Base-by-base conservation (phyloP, 306 rosid genomes). In the Parietaria judaica region DNA sequence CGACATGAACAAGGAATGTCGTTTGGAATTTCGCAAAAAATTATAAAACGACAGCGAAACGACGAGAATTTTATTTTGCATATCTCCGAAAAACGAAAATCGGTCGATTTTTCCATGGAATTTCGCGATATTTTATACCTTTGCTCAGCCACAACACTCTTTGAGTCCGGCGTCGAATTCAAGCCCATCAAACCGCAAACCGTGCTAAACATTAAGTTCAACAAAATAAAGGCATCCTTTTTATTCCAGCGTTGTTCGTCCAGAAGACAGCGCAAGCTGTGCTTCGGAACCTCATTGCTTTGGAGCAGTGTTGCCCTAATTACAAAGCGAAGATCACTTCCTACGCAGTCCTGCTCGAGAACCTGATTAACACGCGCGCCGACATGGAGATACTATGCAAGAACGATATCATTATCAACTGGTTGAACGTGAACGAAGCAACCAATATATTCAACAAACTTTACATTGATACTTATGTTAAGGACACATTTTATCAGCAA, bases 381-480 rank as follows among this genome's bases (percentile, higher is more conserved):
- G 66, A 62, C 7, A 13, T 47, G 41, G 23, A 62, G 35, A 35
- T 62, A 35, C 56, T 62, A 6, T 13, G 44, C 45, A 37, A 62
- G 39, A 62, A 34, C 3, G 15, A 36, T 23, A 43, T 13, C 43
- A 14, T 62, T 9, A 6, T 4, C 5, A 62, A 7, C 17, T 47
- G 31, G 66, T 34, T 62, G 56, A 62, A 36, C 15, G 4, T 48
- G 9, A 44, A 34, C 23, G 56, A 62, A 6, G 56, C 56, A 1
- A 34, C 66, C 8, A 35, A 13, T 8, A 31, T 34, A 35, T 62
- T 62, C 41, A 47, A 50, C 23, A 60, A 16, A 36, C 65, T 60
- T 45, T 16, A 60, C 65, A 44, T 60, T 9, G 51, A 60, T 16
- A 56, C 61, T 56, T 36, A 11, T 12, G 61, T 56, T 15, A 56